phyloP scores from a whole-genome alignment of 495 filamentous ascomycete genomes.

The Trichoderma virens region DNA sequence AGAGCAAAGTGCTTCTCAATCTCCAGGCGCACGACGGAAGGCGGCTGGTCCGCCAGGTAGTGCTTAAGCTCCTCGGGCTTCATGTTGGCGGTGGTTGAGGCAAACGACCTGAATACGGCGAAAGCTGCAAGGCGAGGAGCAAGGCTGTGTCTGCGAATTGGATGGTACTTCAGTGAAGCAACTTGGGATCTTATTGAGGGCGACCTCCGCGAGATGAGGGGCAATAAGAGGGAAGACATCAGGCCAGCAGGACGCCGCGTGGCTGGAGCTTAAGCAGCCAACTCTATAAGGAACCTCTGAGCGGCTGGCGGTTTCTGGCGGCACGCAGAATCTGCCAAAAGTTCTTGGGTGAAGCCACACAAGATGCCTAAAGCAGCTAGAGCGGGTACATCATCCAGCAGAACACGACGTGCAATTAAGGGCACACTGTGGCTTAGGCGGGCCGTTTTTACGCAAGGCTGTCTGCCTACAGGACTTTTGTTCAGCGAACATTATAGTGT shows the following conservation, averaged over 20 bases:
- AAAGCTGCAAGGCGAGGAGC: background rate
- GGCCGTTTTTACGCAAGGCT: background rate
- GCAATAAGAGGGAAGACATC: background rate
- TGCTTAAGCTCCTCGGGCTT: constrained; percentile 51
- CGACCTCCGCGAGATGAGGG: constrained; percentile 3
- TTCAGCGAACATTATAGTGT: too few species aligned
- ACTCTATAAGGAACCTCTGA: background rate
- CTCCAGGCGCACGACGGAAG: constrained; percentile 73
- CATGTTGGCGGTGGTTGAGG: constrained; percentile 18
- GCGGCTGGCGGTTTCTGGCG: constrained; percentile 1
- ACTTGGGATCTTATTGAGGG: background rate
- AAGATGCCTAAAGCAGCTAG: background rate
- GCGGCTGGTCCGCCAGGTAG: constrained; percentile 85
- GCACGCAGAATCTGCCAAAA: background rate
- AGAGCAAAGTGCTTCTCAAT: constrained; percentile 87
- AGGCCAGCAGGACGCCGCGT: background rate
- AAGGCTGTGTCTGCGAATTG: background rate
- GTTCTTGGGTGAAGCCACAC: constrained; percentile 4
- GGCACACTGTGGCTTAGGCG: background rate
- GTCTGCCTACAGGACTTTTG: too few species aligned
- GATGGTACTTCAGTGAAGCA: background rate
- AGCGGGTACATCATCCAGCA: background rate
- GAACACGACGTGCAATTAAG: background rate
- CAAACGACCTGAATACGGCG: background rate
- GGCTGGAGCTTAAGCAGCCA: constrained; percentile 4